phyloP scores from a whole-genome alignment of 2,329 filamentous ascomycete genomes.

The Chrysosporium queenslandicum region DNA sequence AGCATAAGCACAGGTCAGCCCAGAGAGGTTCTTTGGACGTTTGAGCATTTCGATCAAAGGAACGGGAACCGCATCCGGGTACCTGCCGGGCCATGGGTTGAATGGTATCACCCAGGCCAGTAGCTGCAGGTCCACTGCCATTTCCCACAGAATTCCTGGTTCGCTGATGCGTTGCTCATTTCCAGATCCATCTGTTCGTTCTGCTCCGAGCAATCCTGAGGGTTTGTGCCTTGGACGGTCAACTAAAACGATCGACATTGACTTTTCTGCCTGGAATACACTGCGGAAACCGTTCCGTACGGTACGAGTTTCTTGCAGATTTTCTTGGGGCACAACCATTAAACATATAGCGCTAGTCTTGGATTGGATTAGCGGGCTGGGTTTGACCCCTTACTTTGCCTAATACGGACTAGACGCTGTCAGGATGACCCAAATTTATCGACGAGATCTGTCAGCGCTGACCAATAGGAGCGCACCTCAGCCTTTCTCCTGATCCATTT shows the following conservation, averaged over 20 bases:
- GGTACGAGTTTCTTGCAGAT: conserved; percentile 4
- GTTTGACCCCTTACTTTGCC: conserved; percentile 7
- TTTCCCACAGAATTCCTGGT: too few species aligned
- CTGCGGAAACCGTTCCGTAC: not conserved
- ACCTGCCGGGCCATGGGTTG: conserved; percentile 1
- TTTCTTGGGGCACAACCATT: not conserved
- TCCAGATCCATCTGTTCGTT: not conserved
- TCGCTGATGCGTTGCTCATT: not conserved
- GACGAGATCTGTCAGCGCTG: not conserved
- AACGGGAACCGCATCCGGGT: conserved; percentile 6
- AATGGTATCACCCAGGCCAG: not conserved
- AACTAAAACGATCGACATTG: not conserved
- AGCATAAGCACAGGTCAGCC: too few species aligned
- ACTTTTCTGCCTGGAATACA: too few species aligned
- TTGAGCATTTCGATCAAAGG: not conserved
- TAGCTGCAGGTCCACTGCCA: not conserved
- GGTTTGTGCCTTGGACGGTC: not conserved
- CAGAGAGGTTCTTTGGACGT: not conserved
- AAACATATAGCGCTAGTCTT: not conserved
- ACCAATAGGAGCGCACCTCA: conserved; percentile 3
- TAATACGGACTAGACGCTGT: not conserved
- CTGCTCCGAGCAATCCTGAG: not conserved
- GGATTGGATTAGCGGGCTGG: not conserved
- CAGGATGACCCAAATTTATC: not conserved
- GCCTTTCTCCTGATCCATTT: conserved; percentile 7